Evolutionary conservation across 805 yeast genomes (phyloP), one percentile per base, ranked within the genome.

Genomic region (Saccharomycopsis selenospora): DNA sequence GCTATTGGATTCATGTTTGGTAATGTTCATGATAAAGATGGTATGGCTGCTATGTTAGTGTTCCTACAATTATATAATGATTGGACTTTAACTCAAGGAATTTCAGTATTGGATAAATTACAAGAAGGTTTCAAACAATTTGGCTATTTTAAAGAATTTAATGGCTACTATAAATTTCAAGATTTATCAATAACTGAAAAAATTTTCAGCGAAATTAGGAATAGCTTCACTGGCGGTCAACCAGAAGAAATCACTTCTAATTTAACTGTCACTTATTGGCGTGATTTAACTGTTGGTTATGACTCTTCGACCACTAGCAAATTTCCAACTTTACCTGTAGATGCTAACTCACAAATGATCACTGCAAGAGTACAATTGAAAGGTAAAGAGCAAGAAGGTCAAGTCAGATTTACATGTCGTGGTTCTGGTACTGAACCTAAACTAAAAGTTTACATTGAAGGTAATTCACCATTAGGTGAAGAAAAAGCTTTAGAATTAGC

Each of bases 361-460:
- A 89, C 96, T 0, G 82, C 75, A 1, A 63, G 65, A 22, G 65
- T 87, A 20, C 55, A 52, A 24, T 44, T 48, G 14, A 20, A 14
- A 1, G 26, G 20, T 38, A 5, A 6, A 3, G 45, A 54, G 13
- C 52, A 46, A 4, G 63, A 58, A 2, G 75, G 70, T 38, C 55
- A 54, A 18, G 79, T 87, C 2, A 67, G 95, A 29, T 81, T 90
- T 60, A 90, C 98, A 0, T 80, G 86, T 44, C 73, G 99, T 46
- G 97, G 97, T 0, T 87, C 96, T 2, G 99, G 99, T 8, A 91
- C 99, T 0, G 99, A 91, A 63, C 97, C 97, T 2, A 91, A 91
- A 62, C 69, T 91, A 54, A 91, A 91, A 63, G 85, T 91, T 0
- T 91, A 91, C 65, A 81, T 91, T 28, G 99, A 91, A 61, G 93